Evolutionary conservation across 2,329 filamentous ascomycete species (phyloP), one percentile per base, ranked within the genome.

Genomic region (Fusarium setosum): DNA sequence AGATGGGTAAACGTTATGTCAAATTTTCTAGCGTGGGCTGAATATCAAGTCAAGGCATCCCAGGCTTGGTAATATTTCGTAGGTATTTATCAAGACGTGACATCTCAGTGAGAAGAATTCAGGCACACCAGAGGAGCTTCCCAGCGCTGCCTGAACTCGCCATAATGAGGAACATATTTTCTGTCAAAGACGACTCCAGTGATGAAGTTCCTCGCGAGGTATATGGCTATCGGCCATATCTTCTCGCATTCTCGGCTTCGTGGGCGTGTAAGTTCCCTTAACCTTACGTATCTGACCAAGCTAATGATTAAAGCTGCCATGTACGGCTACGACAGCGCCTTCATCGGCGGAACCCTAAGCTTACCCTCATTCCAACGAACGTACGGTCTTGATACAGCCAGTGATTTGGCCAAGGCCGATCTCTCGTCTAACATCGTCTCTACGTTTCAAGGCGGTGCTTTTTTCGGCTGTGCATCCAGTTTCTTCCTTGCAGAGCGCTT

Each of bases 301-400:
- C 26, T 29, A 12, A 29, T 12, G 4, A 12, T 9, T 12, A 29
- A 29, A 29, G 26, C 26, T 29, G 26, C 63, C 10, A 66, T 66
- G 61, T 64, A 64, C 32, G 63, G 63, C 3, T 64, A 66, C 23
- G 63, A 66, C 20, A 56, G 61, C 15, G 53, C 53, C 9, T 54
- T 66, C 5, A 66, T 66, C 11, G 55, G 55, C 10, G 49, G 55
- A 11, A 58, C 55, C 5, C 15, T 58, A 6, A 44, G 48, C 6
- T 40, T 58, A 2, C 55, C 55, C 1, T 54, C 55, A 4, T 58
- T 58, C 23, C 55, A 54, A n/a, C 26, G 26, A 29, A 29, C 26
- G 9, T 29, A 9, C 26, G 26, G 26, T 29, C 26, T 29, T 29
- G 32, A 35, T 17, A 35, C 32, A 15, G 32, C 32, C 3, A 35